These are phyloP conservation scores for Inga oerstediana DNA, from an alignment of 306 rosid genomes.

Conservation along the genomic window DNA sequence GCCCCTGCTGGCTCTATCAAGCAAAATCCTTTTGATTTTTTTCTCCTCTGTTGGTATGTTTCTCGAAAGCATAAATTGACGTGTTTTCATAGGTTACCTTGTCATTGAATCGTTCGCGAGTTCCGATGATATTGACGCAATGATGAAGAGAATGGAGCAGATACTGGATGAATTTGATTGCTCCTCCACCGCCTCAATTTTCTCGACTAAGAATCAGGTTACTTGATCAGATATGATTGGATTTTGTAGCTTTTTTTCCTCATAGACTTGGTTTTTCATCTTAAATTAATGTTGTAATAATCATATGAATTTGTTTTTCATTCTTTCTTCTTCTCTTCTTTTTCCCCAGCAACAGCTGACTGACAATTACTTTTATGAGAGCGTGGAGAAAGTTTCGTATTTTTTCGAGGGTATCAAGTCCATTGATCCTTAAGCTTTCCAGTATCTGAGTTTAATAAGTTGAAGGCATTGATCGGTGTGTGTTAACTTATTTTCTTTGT, in stretches of 20 bases:
- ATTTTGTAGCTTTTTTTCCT: not conserved
- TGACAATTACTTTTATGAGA: slow-evolving; percentile 74
- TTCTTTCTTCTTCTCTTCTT: not conserved
- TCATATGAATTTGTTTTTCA: not conserved
- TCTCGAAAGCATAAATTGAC: not conserved
- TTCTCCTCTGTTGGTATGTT: not conserved
- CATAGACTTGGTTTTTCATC: not conserved
- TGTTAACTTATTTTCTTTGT: slow-evolving; percentile 20
- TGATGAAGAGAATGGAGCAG: slow-evolving; percentile 77
- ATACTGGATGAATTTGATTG: slow-evolving; percentile 71
- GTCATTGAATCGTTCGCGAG: slow-evolving; percentile 78
- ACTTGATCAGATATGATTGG: not conserved
- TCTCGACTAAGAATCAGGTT: slow-evolving; percentile 94
- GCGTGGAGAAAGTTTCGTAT: slow-evolving; percentile 76
- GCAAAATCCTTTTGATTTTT: not conserved
- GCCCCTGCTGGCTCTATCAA: not conserved
- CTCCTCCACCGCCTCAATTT: slow-evolving; percentile 78
- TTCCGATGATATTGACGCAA: slow-evolving; percentile 58
- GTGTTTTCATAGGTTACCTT: slow-evolving; percentile 57
- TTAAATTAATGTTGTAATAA: not conserved
- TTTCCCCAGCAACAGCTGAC: slow-evolving; percentile 59
- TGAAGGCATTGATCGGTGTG: slow-evolving; percentile 1
- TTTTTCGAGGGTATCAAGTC: slow-evolving; percentile 77
- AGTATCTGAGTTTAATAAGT: slow-evolving; percentile 3
- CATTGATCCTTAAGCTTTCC: not conserved